Base-by-base conservation (phyloP, 352 stramenopile genomes). In the Peronospora tabacina region DNA sequence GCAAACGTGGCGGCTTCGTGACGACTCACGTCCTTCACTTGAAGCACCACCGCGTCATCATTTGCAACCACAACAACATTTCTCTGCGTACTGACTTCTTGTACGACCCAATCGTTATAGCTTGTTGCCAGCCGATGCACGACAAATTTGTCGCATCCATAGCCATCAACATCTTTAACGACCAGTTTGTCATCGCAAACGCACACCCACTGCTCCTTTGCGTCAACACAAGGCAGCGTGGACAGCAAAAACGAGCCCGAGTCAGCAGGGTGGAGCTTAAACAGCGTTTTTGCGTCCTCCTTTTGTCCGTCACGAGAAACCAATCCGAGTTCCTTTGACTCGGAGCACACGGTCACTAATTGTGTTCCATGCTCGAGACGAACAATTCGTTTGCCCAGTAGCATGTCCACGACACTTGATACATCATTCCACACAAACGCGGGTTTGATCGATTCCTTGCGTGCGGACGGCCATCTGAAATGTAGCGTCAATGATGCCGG, bases 391-490 rank as follows among this genome's bases (percentile, higher is more conserved):
- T 47, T 22, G 16, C 36, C 28, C 8, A 46, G 9, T 10, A 54
- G 30, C 28, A 54, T 15, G 19, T 41, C 37, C 37, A 54, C 5
- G 5, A 54, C n/a, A 26, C 13, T 54, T n/a, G 37, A 46, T 13
- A 42, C 29, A 7, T 11, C n/a, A 12, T 41, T 13, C 26, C 3
- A 29, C 7, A 54, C 37, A 26, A 40, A 40, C 10, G 47, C 28
- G 10, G 46, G 47, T 33, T 40, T 20, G 2, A 54, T 24, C 19
- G 17, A 32, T n/a, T 28, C 45, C 37, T 20, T 33, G 2, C n/a
- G n/a, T n/a, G n/a, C 16, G 26, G 28, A 54, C 30, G 13, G 17
- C 22, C 36, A 54, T 41, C 4, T 46, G 47, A 32, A 54, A 46
- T 3, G 2, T 20, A 11, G n/a, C 26, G 9, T 26, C 22, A 26